Base-by-base conservation (phyloP, 2,329 filamentous ascomycete genomes). In the Exserohilum turcica region DNA sequence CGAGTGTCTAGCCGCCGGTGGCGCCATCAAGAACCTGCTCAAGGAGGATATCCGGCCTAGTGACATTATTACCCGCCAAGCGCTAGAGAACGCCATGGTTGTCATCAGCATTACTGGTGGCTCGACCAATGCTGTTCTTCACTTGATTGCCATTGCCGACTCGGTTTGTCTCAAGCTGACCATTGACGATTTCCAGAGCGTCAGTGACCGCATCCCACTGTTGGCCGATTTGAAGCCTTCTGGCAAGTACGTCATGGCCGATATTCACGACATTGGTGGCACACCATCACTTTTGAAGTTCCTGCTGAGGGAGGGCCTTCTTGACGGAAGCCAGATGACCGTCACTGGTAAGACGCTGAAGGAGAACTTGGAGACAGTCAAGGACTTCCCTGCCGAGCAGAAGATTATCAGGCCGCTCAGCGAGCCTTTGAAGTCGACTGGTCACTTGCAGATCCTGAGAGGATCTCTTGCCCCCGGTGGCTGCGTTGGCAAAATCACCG, bases 401-500 rank as follows among this genome's bases (percentile, higher is more conserved):
- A 81, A 86, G 57, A 88, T 91, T 70, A 89, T 91, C 63, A 80
- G 84, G 12, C 86, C 86, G 1, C 74, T 90, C 57, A 84, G 78
- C 70, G 82, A 89, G 63, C 88, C 88, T 2, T 86, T 91, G 75
- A 91, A 91, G 73, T 59, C 76, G 36, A 88, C 86, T 1, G 88
- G 88, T 32, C 88, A 91, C 68, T 85, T 91, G 60, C 86, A 89
- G 75, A 90, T 91, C 63, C 80, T 91, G 6, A 82, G 86, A 43
- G 88, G 88, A 27, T 85, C 82, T 15, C 79, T 91, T 32, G 86
- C 88, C 3, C 88, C 88, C 0, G 87, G 84, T 50, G 88, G 88
- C 43, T 84, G 80, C 56, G 88, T 91, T 1, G 88, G 86, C 39
- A 91, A 91, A 76, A 91, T 91, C 70, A 91, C 88, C 2, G 88